Conservation (phyloP, 1,284 basidiomycete genomes). For the Phellopilus nigrolimitatus region DNA sequence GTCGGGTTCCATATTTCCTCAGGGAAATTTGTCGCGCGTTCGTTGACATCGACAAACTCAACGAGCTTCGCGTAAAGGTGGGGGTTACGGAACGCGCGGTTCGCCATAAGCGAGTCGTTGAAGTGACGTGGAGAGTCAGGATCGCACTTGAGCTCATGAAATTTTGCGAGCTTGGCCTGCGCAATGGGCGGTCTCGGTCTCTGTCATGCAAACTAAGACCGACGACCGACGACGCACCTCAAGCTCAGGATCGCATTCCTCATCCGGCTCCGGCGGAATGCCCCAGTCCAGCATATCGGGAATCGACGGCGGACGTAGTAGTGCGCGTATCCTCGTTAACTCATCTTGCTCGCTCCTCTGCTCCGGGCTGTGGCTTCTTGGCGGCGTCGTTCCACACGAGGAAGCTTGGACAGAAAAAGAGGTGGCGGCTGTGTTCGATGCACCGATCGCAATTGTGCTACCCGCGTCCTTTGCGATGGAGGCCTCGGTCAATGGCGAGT, state of each 20-base stretch:
- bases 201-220: too few species aligned
- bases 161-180: slow-evolving; percentile 81
- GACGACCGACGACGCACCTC: too few species aligned
- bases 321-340: slow-evolving; percentile 44
- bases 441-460: neutral
- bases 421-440: neutral
- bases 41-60: slow-evolving; percentile 86
- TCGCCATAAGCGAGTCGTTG: slow-evolving; percentile 88
- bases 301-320: slow-evolving; percentile 60
- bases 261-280: slow-evolving; percentile 59
- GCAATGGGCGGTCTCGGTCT: too few species aligned
- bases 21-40: slow-evolving; percentile 78
- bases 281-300: slow-evolving; percentile 70
- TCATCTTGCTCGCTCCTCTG: slow-evolving; percentile 34
- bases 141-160: slow-evolving; percentile 65
- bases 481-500: neutral
- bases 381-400: slow-evolving; percentile 3
- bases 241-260: slow-evolving; percentile 54
- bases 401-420: neutral
- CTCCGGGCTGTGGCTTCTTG: slow-evolving; percentile 5
- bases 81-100: slow-evolving; percentile 90
- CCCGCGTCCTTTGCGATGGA: neutral
- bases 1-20: slow-evolving; percentile 62
- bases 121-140: slow-evolving; percentile 75
- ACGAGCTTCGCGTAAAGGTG: slow-evolving; percentile 92